Evolutionary conservation across 1,139 yeast species (phyloP), one percentile per base, ranked within the genome.

Genomic region (Lipomyces yarrowii): DNA sequence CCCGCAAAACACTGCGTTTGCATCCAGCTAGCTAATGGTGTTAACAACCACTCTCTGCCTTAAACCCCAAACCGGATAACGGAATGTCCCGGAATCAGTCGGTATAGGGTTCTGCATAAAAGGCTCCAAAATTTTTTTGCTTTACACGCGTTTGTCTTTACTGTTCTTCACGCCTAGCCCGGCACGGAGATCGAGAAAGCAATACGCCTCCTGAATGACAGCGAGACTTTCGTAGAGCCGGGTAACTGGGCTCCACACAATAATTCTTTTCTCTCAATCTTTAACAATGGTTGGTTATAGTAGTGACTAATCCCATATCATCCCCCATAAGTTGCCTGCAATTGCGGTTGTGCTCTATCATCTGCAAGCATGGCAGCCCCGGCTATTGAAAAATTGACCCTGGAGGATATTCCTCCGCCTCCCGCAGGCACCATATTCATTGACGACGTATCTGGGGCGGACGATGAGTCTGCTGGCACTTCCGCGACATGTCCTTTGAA

Each of bases 391-490:
- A 33, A 54, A 37, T 66, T 72, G 70, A 64, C 72, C 8, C 54
- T 72, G 42, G 72, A 63, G 26, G 71, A 64, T n/a, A 70, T 42
- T 42, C 57, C 64, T n/a, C 64, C 65, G 23, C 60, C 68, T 33
- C 68, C 68, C 13, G 52, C 62, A 13, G 68, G 68, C 52, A 61
- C 67, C 35, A 23, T 64, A 54, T 64, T 57, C 56, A 56, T 66
- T 57, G 69, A 66, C 66, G 69, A 51, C 62, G 61, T 63, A 39
- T 60, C 73, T 32, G 75, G 83, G 52, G 90, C 88, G 80, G 88
- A 93, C 71, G 85, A 89, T 83, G 96, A 91, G 72, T 77, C 81
- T 62, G 77, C 84, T 7, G 98, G 98, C 68, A 73, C 81, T 46
- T 72, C 91, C 37, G 83, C 87, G 76, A 83, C 81, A 39, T 75